phyloP scores from a whole-genome alignment of 2,329 filamentous ascomycete genomes.

The Fusarium redolens region DNA sequence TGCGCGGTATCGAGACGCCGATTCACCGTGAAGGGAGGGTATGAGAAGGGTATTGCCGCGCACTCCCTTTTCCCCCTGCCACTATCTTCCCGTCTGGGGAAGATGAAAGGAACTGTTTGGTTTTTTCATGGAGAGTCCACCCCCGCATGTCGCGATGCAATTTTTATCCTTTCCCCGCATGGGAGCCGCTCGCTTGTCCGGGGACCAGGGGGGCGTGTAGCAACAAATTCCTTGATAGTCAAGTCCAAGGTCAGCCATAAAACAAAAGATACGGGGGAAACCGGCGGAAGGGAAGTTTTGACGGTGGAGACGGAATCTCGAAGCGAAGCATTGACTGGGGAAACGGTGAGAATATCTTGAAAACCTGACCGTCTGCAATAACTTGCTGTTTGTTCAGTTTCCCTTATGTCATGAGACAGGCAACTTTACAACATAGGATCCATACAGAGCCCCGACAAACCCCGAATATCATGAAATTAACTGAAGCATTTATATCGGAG shows the following conservation, averaged over 20 bases:
- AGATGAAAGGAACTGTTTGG: constrained; percentile 7
- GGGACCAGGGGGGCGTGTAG: constrained; percentile 29
- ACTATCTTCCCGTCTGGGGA: constrained; percentile 26
- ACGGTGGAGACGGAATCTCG: constrained; percentile 23
- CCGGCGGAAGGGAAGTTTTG: constrained; percentile 35
- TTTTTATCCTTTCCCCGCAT: constrained; percentile 39
- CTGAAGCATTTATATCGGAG: neutral
- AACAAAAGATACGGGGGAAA: constrained; percentile 16
- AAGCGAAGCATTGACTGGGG: constrained; percentile 6
- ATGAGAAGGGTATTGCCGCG: neutral
- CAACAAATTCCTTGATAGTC: neutral
- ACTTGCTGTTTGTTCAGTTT: constrained; percentile 9
- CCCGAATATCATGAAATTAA: constrained; percentile 31
- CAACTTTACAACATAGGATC: constrained; percentile 29
- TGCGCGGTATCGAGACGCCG: constrained; percentile 31
- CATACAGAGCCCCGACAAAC: constrained; percentile 18
- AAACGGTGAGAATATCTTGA: neutral
- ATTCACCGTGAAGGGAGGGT: constrained; percentile 26
- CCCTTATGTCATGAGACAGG: constrained; percentile 31
- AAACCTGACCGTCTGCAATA: neutral
- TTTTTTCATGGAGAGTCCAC: constrained; percentile 29
- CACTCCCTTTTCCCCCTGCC: constrained; percentile 1
- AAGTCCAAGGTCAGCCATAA: constrained; percentile 2
- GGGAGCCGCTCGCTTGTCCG: constrained; percentile 38
- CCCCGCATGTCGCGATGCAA: constrained; percentile 36